phyloP scores from a whole-genome alignment of 176 grass and related monocot genomes.

The Chrysopogon serrulatus region DNA sequence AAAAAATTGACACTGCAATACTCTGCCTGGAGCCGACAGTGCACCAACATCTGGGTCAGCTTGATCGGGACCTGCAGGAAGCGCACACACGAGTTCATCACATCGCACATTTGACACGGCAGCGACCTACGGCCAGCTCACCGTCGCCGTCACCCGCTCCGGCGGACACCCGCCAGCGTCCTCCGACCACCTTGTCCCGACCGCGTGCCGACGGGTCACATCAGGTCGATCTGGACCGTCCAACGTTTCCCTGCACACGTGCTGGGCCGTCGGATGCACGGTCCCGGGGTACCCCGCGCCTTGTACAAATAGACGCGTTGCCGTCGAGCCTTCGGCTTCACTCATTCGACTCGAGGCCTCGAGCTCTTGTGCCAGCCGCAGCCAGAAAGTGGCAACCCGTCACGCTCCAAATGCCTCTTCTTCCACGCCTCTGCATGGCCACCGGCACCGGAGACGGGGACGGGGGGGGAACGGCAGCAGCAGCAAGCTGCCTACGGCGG shows the following conservation, averaged over 20 bases:
- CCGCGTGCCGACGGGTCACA: constrained; percentile 9
- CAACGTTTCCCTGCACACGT: neutral
- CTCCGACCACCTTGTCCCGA: constrained; percentile 25
- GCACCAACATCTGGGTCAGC: neutral
- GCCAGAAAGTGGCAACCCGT: neutral
- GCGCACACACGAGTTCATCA: neutral
- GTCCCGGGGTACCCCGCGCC: neutral
- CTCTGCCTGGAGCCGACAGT: neutral
- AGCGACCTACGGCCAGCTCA: neutral
- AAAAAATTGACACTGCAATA: neutral
- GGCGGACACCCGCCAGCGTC: neutral
- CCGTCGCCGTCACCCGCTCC: neutral
- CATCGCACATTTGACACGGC: constrained; percentile 1
- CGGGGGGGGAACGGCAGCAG: neutral
- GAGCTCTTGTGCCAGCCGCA: neutral
- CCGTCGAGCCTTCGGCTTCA: neutral
- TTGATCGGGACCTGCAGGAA: neutral
- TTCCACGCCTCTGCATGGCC: constrained; percentile 29
- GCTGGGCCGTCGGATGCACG: constrained; percentile 7
- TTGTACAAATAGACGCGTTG: constrained; percentile 19
- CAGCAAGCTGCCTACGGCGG: neutral
- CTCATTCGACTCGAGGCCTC: neutral
- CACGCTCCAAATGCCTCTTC: constrained; percentile 20
- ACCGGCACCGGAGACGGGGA: neutral
- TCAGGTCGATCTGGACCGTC: neutral